phyloP scores from a whole-genome alignment of 139 green algal genomes.

The Raphidocelis subcapitata region DNA sequence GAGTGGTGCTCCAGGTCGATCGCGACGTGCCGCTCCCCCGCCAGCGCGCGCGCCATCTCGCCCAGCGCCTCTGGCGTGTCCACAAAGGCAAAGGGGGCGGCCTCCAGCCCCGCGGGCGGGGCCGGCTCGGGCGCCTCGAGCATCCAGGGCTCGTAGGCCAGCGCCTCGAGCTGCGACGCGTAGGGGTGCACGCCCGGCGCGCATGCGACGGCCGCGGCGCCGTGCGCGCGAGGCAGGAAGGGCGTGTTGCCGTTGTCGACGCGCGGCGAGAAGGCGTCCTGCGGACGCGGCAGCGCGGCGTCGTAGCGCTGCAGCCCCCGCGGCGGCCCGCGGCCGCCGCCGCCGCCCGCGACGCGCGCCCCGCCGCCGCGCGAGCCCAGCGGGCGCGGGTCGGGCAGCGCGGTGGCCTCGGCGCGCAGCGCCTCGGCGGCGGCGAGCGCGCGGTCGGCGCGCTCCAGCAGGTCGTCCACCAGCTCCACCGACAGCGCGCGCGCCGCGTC shows the following conservation, averaged over 20 bases:
- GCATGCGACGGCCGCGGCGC: not conserved
- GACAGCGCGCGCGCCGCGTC: slow-evolving; percentile 24
- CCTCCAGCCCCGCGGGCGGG: slow-evolving; percentile 29
- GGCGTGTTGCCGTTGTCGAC: slow-evolving; percentile 66
- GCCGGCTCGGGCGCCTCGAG: slow-evolving; percentile 11
- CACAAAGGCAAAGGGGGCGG: slow-evolving; percentile 54
- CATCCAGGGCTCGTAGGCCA: slow-evolving; percentile 31
- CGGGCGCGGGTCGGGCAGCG: not conserved
- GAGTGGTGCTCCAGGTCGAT: slow-evolving; percentile 91
- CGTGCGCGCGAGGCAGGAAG: slow-evolving; percentile 30
- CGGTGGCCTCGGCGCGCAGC: not conserved
- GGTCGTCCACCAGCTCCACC: slow-evolving; percentile 44
- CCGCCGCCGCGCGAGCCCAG: not conserved
- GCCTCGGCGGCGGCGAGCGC: slow-evolving; percentile 37
- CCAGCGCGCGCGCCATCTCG: slow-evolving; percentile 48
- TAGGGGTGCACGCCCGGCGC: slow-evolving; percentile 20
- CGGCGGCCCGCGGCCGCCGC: not conserved
- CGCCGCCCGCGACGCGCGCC: not conserved
- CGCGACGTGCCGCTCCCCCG: slow-evolving; percentile 56
- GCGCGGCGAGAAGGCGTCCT: slow-evolving; percentile 52
- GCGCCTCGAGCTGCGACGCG: slow-evolving; percentile 11
- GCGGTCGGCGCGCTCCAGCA: slow-evolving; percentile 48
- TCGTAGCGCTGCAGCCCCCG: slow-evolving; percentile 9
- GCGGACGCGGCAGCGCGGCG: slow-evolving; percentile 42
- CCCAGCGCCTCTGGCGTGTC: slow-evolving; percentile 47